Evolutionary conservation across 1,284 basidiomycete species (phyloP), one percentile per base, ranked within the genome.

Genomic region (Papiliotrema fonsecae): DNA sequence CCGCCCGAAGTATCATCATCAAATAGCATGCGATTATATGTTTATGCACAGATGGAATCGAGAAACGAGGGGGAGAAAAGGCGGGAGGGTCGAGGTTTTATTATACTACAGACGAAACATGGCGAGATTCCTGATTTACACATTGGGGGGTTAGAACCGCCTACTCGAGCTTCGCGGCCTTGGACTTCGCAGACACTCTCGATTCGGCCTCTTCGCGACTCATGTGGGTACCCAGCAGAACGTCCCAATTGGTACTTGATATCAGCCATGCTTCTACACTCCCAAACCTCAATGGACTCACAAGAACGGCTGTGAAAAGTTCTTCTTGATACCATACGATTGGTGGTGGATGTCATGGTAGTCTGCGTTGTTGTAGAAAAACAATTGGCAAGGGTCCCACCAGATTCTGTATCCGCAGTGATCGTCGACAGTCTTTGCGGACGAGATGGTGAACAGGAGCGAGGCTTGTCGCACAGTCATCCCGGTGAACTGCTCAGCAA

Each of bases 311-410:
- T 96, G 94, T 18, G 89, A 82, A 69, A 94, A 99, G 72, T 98
- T 98, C 50, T 84, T 87, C 75, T 97, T 96, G 75, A 97, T 88
- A 3, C 96, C 94, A 60, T 90, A 85, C 51, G 80, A 77, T 79
- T 90, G 88, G 73, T 97, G 94, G 70, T 98, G 94, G 54, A 98
- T 96, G 72, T 97, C 94, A 72, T 97, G 94, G 72, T 97, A 99
- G 70, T 96, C 90, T 2, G 92, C 88, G 67, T 90, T 96, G 72
- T 99, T 99, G n/a, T 81, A 78, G 53, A 86, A 89, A 49, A 97
- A 64, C 60, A 89, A 67, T 70, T 97, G 93, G 40, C 93, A 77
- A 1, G 88, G 88, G 67, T 96, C 93, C 74, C 85, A 91, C 45
- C 90, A 90, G 21, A 97, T 75, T 24, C 74, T 78, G 70, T 96